Evolutionary conservation across 495 filamentous ascomycete species (phyloP).

Genomic region (Penicillium angulare): DNA sequence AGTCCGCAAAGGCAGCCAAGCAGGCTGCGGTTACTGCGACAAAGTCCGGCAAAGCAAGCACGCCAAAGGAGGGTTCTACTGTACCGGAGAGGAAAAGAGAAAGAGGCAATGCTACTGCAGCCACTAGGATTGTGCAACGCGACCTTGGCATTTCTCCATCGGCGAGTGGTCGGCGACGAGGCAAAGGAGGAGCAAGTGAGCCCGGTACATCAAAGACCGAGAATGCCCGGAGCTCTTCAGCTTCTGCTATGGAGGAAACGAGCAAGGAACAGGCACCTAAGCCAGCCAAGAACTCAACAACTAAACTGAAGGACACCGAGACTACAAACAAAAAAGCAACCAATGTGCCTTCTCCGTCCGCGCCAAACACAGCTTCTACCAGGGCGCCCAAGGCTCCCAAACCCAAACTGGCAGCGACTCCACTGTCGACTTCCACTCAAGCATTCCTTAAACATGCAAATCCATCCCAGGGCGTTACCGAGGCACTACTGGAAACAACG

Average conservation of each 20-base stretch:
- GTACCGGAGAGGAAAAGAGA: constrained; percentile 55
- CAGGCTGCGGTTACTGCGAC: constrained; percentile 56
- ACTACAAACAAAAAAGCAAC: constrained; percentile 14
- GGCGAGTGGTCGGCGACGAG: constrained; percentile 46
- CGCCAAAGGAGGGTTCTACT: constrained; percentile 33
- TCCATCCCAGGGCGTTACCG: constrained; percentile 86
- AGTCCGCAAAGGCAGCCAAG: constrained; percentile 77
- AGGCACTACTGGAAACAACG: constrained; percentile 67
- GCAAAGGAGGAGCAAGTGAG: constrained; percentile 33
- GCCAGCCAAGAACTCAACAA: constrained; percentile 25
- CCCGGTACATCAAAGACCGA: constrained; percentile 30
- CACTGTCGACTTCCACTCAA: constrained; percentile 60
- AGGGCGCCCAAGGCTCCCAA: constrained; percentile 32
- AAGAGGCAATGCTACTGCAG: constrained; percentile 70
- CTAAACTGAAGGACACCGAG: constrained; percentile 13
- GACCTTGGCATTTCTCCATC: constrained; percentile 80
- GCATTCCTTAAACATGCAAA: constrained; percentile 96
- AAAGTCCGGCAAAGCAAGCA: constrained; percentile 30
- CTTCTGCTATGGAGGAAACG: constrained; percentile 29
- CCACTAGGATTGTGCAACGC: constrained; percentile 83
- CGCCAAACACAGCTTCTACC: constrained; percentile 27
- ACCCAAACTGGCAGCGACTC: constrained; percentile 30
- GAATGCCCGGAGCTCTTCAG: constrained; percentile 24
- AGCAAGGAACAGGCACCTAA: constrained; percentile 35
- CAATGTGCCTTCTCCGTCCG: constrained; percentile 25